Evolutionary conservation across 106 monocot species (phyloP).

Genomic region (Dendrobium chrysotoxum): DNA sequence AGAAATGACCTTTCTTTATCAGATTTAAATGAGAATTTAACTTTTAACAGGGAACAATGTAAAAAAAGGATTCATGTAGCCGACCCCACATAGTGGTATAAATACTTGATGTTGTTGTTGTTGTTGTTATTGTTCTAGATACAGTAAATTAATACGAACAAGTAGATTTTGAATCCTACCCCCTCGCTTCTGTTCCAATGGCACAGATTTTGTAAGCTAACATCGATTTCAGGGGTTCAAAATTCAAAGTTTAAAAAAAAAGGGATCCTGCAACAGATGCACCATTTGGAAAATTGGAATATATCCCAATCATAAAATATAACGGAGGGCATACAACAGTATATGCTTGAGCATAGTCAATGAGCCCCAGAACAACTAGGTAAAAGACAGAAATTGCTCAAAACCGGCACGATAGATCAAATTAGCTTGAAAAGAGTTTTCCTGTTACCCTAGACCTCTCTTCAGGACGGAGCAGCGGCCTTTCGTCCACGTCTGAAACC

Average conservation of each 20-base stretch:
- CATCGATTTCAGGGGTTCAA: neutral
- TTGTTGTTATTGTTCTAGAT: neutral
- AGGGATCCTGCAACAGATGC: neutral
- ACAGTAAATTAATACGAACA: neutral
- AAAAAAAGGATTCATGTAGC: no score
- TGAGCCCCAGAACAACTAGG: no score
- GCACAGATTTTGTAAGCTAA: neutral
- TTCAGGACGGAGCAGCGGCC: neutral
- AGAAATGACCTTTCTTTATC: no score
- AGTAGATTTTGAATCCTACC: neutral
- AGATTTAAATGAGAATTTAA: no score
- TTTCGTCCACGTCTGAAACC: neutral
- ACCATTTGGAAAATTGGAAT: neutral
- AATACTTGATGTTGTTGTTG: no score
- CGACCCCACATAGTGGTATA: no score
- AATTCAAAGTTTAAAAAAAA: neutral
- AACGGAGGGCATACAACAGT: neutral
- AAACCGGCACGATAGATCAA: neutral
- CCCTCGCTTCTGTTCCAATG: neutral
- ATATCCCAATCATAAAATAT: neutral
- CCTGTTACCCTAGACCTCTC: constrained; percentile 2
- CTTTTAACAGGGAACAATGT: no score
- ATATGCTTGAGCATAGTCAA: neutral
- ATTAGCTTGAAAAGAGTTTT: neutral
- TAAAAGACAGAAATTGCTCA: neutral